These are phyloP conservation scores for Chlamydomonas sp. DNA, from an alignment of 139 green algal species.

Conservation along the genomic window DNA sequence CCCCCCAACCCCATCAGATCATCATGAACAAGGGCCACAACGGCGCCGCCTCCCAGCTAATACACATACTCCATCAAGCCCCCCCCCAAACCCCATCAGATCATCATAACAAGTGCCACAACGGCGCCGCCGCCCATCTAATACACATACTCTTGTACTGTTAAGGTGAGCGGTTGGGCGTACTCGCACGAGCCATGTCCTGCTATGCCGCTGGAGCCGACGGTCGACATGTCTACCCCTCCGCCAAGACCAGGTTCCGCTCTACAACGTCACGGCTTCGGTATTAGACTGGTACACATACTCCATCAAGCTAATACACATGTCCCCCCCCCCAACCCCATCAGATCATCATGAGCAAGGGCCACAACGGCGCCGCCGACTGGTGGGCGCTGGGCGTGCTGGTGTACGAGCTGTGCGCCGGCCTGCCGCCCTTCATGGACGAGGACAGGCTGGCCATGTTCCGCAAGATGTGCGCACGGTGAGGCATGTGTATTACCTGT, in stretches of 20 bases:
- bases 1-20: conserved; percentile 59
- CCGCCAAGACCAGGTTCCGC: too few relatives aligned
- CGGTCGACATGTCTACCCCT: too few relatives aligned
- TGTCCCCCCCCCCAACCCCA: background rate
- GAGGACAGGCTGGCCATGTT: conserved; percentile 90
- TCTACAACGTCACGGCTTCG: too few relatives aligned
- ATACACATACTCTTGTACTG: too few relatives aligned
- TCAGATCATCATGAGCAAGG: conserved; percentile 83
- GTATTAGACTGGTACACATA: too few relatives aligned
- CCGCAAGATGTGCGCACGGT: conserved; percentile 75
- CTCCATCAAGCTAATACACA: background rate
- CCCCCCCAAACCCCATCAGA: too few relatives aligned
- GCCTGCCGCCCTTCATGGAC: conserved; percentile 88
- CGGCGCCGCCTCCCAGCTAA: conserved; percentile 51
- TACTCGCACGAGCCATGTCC: too few relatives aligned
- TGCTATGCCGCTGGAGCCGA: too few relatives aligned
- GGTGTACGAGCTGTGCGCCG: conserved; percentile 90
- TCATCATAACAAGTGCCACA: conserved; percentile 76
- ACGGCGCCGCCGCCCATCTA: conserved; percentile 23
- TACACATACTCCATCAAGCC: too few relatives aligned
- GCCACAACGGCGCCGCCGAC: conserved; percentile 86
- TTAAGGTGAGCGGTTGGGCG: too few relatives aligned
- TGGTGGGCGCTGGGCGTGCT: conserved; percentile 96
- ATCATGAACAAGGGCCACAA: conserved; percentile 79
- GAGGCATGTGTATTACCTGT: background rate